Evolutionary conservation across 805 yeast genomes (phyloP).

Genomic region (Phaffomyces antillensis): DNA sequence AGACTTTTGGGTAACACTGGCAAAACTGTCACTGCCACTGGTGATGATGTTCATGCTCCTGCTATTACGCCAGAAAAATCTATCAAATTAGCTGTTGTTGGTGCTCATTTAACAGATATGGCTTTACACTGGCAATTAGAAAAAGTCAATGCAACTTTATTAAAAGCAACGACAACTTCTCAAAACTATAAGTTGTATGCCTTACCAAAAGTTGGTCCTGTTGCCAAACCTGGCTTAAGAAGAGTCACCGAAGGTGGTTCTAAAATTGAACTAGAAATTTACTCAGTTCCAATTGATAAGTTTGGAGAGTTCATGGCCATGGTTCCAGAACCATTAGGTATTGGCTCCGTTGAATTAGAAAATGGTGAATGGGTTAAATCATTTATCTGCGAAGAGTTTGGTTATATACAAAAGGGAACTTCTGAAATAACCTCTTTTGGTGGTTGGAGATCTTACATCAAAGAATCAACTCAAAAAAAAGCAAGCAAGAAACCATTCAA

Average conservation of each 20-base stretch:
- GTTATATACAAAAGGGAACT: conserved; percentile 67
- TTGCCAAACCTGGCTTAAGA: conserved; percentile 84
- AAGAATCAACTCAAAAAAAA: conserved; percentile 25
- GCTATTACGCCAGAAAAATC: conserved; percentile 34
- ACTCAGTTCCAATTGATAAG: conserved; percentile 67
- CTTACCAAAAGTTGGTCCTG: conserved; percentile 72
- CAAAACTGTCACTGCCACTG: conserved; percentile 17
- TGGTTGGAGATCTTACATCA: conserved; percentile 73
- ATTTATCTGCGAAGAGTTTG: conserved; percentile 88
- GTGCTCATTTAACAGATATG: conserved; percentile 87
- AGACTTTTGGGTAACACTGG: conserved; percentile 55
- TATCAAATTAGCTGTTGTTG: conserved; percentile 79
- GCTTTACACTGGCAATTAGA: conserved; percentile 92
- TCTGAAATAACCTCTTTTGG: conserved; percentile 80
- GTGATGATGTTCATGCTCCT: conserved; percentile 38
- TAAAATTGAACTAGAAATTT: conserved; percentile 69
- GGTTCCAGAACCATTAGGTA: conserved; percentile 94
- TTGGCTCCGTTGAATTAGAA: conserved; percentile 82
- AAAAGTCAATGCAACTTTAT: conserved; percentile 68
- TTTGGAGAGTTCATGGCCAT: conserved; percentile 80
- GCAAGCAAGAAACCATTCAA: conserved; percentile 52
- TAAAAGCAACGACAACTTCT: conserved; percentile 63
- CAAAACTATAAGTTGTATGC: conserved; percentile 71
- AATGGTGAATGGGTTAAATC: conserved; percentile 85
- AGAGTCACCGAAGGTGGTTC: conserved; percentile 45